Percentiles rank a stretch among this genome's conserved stretches.
These are phyloP conservation scores for Phylloporus sp. DNA, from an alignment of 768 basidiomycete genomes.

Conservation along the genomic window DNA sequence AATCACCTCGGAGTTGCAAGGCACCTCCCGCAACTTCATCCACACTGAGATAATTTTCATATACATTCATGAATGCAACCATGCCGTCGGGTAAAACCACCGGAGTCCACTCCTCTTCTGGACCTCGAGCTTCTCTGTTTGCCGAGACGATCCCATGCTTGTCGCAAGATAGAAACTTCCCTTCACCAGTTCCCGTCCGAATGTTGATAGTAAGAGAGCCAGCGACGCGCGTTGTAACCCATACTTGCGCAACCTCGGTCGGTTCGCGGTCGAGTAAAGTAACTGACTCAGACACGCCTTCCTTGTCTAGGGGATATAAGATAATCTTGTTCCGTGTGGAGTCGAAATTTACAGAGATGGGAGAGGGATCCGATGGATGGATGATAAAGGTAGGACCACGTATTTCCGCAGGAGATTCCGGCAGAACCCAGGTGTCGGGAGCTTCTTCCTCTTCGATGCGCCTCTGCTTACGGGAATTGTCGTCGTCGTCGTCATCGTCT, in stretches of 20 bases:
- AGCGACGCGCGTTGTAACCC: constrained; percentile 85
- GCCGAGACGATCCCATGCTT: constrained; percentile 79
- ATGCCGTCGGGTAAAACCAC: constrained; percentile 79
- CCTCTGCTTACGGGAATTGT: constrained; percentile 40
- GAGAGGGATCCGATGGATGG: constrained; percentile 77
- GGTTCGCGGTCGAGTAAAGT: constrained; percentile 65
- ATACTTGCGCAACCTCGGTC: constrained; percentile 82
- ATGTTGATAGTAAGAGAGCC: constrained; percentile 83
- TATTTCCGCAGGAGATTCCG: constrained; percentile 66
- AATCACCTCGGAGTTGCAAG: constrained; percentile 76
- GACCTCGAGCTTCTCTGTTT: constrained; percentile 84
- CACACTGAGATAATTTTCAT: constrained; percentile 81
- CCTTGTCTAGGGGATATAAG: constrained; percentile 62
- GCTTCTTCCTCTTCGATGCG: constrained; percentile 58
- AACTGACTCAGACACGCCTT: constrained; percentile 42
- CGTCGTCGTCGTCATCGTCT: constrained; percentile 48
- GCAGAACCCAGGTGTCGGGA: constrained; percentile 77
- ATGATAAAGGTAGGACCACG: constrained; percentile 85
- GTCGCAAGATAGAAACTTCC: constrained; percentile 89
- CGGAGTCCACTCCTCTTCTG: constrained; percentile 93
- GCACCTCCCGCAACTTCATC: constrained; percentile 86
- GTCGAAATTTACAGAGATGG: constrained; percentile 75
- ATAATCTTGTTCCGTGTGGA: constrained; percentile 70
- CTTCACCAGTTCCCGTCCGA: constrained; percentile 81
- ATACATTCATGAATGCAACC: constrained; percentile 84